These are phyloP conservation scores for Setomelanomma holmii DNA, from an alignment of 2,329 filamentous ascomycete genomes.

Conservation along the genomic window DNA sequence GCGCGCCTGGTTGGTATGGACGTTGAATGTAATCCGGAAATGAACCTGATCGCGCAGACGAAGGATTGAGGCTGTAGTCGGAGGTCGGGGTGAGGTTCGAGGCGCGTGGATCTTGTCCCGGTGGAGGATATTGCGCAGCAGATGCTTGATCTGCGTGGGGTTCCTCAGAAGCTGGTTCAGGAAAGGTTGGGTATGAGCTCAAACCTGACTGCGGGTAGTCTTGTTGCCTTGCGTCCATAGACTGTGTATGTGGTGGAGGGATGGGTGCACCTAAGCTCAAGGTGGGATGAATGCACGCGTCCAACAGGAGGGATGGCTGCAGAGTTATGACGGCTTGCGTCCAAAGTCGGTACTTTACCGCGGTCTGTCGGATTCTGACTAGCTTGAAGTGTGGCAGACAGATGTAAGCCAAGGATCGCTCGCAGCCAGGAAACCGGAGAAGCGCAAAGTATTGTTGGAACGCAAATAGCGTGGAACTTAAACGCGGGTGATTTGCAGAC, in stretches of 20 bases:
- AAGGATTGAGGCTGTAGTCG: slow-evolving; percentile 83
- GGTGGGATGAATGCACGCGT: slow-evolving; percentile 49
- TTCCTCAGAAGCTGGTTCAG: slow-evolving; percentile 78
- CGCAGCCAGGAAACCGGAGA: slow-evolving; percentile 48
- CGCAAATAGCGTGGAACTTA: slow-evolving; percentile 53
- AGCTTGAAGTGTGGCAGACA: slow-evolving; percentile 33
- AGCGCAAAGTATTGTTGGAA: slow-evolving; percentile 43
- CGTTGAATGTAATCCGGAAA: slow-evolving; percentile 89
- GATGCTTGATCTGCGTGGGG: slow-evolving; percentile 87
- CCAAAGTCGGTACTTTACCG: slow-evolving; percentile 48
- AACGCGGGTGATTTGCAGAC: slow-evolving; percentile 59
- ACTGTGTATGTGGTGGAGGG: slow-evolving; percentile 49
- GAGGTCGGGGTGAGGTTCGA: slow-evolving; percentile 83
- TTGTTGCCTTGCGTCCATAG: slow-evolving; percentile 62
- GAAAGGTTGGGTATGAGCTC: slow-evolving; percentile 61
- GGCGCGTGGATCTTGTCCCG: slow-evolving; percentile 79
- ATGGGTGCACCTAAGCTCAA: slow-evolving; percentile 45
- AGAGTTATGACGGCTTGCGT: slow-evolving; percentile 57
- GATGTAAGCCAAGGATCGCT: slow-evolving; percentile 38
- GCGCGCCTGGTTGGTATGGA: slow-evolving; percentile 77
- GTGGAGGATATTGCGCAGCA: slow-evolving; percentile 83
- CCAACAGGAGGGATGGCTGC: slow-evolving; percentile 53
- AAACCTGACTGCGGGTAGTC: slow-evolving; percentile 63
- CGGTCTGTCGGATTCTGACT: slow-evolving; percentile 40
- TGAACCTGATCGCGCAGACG: slow-evolving; percentile 77